A percentile compares a stretch with the other conserved stretches of the same genome.
Conservation (phyloP, 495 filamentous ascomycete genomes). For the Neurospora sp. region DNA sequence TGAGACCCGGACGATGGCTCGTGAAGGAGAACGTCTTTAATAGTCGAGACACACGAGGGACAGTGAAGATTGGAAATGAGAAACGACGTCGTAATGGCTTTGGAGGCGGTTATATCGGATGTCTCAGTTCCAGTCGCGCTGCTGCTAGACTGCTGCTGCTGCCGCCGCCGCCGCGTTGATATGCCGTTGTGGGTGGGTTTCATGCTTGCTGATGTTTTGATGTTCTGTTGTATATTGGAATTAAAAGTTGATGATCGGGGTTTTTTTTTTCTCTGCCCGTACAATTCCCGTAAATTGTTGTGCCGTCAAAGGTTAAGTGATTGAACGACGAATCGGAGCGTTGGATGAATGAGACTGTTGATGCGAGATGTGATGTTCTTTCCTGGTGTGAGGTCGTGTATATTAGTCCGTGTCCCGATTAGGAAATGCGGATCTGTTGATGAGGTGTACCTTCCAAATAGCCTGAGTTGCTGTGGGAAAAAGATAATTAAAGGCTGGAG, state of each 20-base stretch:
- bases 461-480: not conserved
- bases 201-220: not conserved
- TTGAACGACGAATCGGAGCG: not conserved
- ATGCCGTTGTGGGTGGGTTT: constrained; percentile 5
- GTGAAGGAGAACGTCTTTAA: constrained; percentile 21
- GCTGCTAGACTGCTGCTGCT: not conserved
- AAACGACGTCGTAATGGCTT: constrained; percentile 33
- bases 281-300: not conserved
- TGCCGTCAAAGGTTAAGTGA: not conserved
- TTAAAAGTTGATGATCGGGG: not conserved
- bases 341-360: not conserved
- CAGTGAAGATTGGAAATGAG: constrained; percentile 51
- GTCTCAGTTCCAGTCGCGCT: constrained; percentile 7
- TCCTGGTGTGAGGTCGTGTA: not conserved
- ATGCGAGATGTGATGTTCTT: not conserved
- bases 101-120: not conserved
- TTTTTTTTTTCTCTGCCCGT: not conserved
- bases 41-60: constrained; percentile 48
- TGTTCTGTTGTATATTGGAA: not conserved
- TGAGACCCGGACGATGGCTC: not conserved
- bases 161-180: not conserved
- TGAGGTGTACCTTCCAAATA: not conserved
- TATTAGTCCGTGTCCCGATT: not conserved
- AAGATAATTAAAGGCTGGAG: no score
- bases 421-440: not conserved